Evolutionary conservation across 192 early-diverging fungal species (phyloP).

Genomic region (Linnemannia exigua): DNA sequence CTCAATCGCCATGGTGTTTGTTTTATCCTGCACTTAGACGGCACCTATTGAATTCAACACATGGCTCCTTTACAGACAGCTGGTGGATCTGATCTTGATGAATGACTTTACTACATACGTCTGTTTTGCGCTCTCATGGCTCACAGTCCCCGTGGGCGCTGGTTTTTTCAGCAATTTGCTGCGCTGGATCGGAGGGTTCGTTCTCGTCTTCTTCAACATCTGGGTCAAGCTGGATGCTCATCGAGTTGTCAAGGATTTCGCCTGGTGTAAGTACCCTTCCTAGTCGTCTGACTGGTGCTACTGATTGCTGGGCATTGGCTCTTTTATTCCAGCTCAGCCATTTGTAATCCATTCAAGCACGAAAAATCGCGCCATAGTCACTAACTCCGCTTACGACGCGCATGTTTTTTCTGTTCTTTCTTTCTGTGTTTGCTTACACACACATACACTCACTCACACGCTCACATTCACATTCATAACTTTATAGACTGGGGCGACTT

Average conservation of each 20-base stretch:
- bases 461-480: neutral
- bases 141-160: slow-evolving; percentile 74
- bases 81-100: slow-evolving; percentile 93
- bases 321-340: neutral
- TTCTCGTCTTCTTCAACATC: slow-evolving; percentile 90
- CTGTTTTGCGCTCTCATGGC: slow-evolving; percentile 85
- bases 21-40: slow-evolving; percentile 40
- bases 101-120: slow-evolving; percentile 93
- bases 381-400: neutral
- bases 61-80: slow-evolving; percentile 94
- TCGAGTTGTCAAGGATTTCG: slow-evolving; percentile 97
- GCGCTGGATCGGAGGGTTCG: slow-evolving; percentile 81
- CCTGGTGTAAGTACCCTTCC: slow-evolving; percentile 85
- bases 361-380: neutral
- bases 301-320: too few relatives aligned
- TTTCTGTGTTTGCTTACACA: neutral
- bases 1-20: neutral
- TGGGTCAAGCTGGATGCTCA: slow-evolving; percentile 98
- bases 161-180: slow-evolving; percentile 75
- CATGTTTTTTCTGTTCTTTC: neutral
- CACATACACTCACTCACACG: neutral
- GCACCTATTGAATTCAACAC: slow-evolving; percentile 96
- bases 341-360: neutral
- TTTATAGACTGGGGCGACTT: slow-evolving; percentile 97
- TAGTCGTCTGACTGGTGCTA: neutral